Evolutionary conservation across 371 early-diverging fungal genomes (phyloP).

Genomic region (Sporodiniella umbellata): DNA sequence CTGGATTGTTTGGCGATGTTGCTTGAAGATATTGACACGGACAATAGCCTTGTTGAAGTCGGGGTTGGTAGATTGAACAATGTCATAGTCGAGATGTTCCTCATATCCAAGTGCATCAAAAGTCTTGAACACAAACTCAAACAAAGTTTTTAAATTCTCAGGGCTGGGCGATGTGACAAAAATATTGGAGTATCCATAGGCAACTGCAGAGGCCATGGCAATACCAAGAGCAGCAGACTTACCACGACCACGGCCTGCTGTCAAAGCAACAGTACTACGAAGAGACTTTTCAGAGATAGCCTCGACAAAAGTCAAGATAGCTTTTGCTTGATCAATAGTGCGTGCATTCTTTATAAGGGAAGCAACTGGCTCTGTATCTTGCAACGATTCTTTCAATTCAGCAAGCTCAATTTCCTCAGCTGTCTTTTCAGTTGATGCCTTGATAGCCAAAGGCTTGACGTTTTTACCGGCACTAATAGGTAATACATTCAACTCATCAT

Average conservation of each 20-base stretch:
- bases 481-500: constrained; percentile 95
- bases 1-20: constrained; percentile 98
- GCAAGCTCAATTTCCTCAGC: constrained; percentile 72
- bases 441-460: constrained; percentile 79
- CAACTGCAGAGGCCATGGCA: constrained; percentile 94
- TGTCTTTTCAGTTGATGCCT: constrained; percentile 53
- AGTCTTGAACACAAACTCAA: constrained; percentile 96
- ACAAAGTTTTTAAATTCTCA: constrained; percentile 97
- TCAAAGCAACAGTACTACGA: constrained; percentile 89
- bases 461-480: constrained; percentile 90
- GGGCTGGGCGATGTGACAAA: constrained; percentile 98
- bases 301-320: constrained; percentile 92
- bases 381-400: constrained; percentile 78
- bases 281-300: constrained; percentile 92
- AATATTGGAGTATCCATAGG: constrained; percentile 98
- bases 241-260: constrained; percentile 99
- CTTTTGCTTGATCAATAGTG: constrained; percentile 95
- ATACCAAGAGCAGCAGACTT: constrained; percentile 99
- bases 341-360: constrained; percentile 74
- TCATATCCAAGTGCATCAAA: constrained; percentile 97
- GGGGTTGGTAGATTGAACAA: constrained; percentile 92
- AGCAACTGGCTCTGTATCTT: constrained; percentile 87
- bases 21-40: constrained; percentile 91
- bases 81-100: constrained; percentile 98
- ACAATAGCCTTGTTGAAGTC: constrained; percentile 94